These are phyloP conservation scores for Phylloporus gajari DNA, from an alignment of 1,284 basidiomycete species.

Conservation along the genomic window DNA sequence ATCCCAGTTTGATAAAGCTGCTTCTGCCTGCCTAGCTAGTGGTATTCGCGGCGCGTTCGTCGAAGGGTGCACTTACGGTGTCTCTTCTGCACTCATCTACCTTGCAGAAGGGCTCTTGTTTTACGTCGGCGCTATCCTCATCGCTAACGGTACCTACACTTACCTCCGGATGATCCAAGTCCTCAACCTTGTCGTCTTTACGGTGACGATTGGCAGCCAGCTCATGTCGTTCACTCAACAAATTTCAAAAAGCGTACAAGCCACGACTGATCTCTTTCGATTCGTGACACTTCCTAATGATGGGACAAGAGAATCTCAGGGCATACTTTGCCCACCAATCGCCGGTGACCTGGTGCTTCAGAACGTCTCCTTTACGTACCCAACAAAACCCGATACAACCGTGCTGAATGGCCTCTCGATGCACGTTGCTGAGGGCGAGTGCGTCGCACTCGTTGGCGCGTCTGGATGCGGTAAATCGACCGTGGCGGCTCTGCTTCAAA, in stretches of 20 bases:
- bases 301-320: slow-evolving; percentile 74
- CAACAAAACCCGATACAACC: slow-evolving; percentile 76
- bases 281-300: slow-evolving; percentile 69
- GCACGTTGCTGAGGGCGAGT: slow-evolving; percentile 75
- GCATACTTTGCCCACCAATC: slow-evolving; percentile 75
- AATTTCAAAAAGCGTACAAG: slow-evolving; percentile 83
- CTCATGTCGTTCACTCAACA: slow-evolving; percentile 87
- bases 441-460: slow-evolving; percentile 87
- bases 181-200: slow-evolving; percentile 92
- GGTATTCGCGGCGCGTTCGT: slow-evolving; percentile 85
- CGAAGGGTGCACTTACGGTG: slow-evolving; percentile 85
- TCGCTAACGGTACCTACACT: slow-evolving; percentile 82
- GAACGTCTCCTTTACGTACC: slow-evolving; percentile 85
- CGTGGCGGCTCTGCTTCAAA: slow-evolving; percentile 82
- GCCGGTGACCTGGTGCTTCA: slow-evolving; percentile 74
- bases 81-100: slow-evolving; percentile 86
- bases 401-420: slow-evolving; percentile 78
- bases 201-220: slow-evolving; percentile 90
- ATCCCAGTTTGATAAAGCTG: slow-evolving; percentile 72
- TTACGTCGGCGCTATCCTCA: slow-evolving; percentile 87
- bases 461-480: slow-evolving; percentile 94
- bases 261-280: slow-evolving; percentile 80
- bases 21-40: slow-evolving; percentile 68
- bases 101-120: slow-evolving; percentile 90
- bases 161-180: slow-evolving; percentile 91